These are phyloP conservation scores for Penicillium nucicola DNA, from an alignment of 495 filamentous ascomycete species.

Conservation along the genomic window DNA sequence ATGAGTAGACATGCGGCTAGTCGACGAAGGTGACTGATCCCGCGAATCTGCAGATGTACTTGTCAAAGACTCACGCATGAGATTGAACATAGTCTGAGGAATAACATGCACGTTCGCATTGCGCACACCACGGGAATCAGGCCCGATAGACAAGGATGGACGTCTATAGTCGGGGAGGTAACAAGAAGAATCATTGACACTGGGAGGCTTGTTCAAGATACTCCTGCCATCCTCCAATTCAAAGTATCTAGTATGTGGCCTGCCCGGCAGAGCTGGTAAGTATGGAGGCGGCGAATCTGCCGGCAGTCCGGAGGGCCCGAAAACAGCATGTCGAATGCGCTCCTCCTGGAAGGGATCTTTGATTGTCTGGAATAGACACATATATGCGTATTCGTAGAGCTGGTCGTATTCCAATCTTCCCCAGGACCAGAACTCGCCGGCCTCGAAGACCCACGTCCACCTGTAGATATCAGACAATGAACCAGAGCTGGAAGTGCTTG, in stretches of 20 bases:
- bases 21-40: no score
- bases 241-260: not conserved
- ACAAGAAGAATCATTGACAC: not conserved
- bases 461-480: not conserved
- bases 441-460: constrained; percentile 23
- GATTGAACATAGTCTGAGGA: not conserved
- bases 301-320: no score
- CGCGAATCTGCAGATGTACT: no score
- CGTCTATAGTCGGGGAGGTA: constrained; percentile 8
- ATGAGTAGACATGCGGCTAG: no score
- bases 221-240: not conserved
- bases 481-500: no score
- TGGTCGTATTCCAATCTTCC: not conserved
- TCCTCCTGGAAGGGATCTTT: constrained; percentile 4
- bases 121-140: not conserved
- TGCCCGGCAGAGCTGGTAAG: no score
- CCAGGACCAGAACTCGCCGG: constrained; percentile 11
- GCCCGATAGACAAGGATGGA: constrained; percentile 7
- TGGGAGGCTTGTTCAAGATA: not conserved
- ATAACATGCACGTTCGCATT: not conserved
- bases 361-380: constrained; percentile 16
- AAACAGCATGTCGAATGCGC: constrained; percentile 9
- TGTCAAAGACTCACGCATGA: no score
- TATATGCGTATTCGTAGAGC: constrained; percentile 17
- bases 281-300: no score